Conservation (phyloP, 345 rosid species). For the Erysimum cheiranthoides region DNA sequence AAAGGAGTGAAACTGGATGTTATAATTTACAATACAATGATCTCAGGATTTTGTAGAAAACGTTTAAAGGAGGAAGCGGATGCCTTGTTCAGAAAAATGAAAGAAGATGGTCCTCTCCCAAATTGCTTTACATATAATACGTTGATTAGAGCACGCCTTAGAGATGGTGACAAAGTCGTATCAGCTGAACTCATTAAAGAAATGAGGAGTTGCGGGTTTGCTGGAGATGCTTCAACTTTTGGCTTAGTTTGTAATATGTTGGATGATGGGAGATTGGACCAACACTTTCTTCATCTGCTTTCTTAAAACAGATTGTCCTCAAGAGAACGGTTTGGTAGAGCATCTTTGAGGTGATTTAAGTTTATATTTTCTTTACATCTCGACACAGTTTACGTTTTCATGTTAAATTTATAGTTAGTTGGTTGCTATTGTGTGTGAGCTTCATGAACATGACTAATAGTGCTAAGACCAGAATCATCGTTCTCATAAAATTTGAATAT, state of each 20-base stretch:
- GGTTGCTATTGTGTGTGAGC: too few relatives aligned
- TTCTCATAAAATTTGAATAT: too few relatives aligned
- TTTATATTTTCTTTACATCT: too few relatives aligned
- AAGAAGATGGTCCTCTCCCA: background rate
- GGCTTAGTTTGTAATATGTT: background rate
- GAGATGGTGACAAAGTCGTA: background rate
- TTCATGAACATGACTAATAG: too few relatives aligned
- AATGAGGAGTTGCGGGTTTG: background rate
- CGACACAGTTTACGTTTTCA: too few relatives aligned
- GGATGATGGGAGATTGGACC: background rate
- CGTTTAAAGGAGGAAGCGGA: background rate
- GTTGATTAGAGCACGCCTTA: background rate
- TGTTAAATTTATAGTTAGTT: too few relatives aligned
- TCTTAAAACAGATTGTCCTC: background rate
- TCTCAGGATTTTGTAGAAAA: background rate
- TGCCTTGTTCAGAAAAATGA: conserved; percentile 7
- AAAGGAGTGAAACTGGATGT: background rate
- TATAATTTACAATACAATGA: background rate
- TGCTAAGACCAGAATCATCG: too few relatives aligned
- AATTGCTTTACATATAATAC: background rate
- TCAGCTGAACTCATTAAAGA: background rate
- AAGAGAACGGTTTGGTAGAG: too few relatives aligned
- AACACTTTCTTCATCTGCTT: conserved; percentile 4
- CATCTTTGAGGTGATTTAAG: too few relatives aligned
- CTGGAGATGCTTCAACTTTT: background rate